Conservation (phyloP, 805 yeast genomes). For the Suhomyces kilbournensis region DNA sequence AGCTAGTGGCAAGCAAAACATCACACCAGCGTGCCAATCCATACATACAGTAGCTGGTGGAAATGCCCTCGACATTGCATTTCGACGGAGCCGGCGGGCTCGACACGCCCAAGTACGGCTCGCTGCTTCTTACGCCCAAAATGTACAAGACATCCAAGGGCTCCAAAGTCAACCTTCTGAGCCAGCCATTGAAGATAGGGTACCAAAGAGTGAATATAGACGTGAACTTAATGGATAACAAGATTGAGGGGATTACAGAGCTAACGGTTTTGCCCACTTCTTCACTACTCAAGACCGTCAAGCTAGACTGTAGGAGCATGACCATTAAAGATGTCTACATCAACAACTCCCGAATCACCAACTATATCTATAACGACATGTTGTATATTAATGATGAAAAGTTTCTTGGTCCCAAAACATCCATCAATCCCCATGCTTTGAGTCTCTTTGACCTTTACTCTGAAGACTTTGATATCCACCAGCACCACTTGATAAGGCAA, state of each 20-base stretch:
- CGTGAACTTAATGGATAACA: conserved; percentile 64
- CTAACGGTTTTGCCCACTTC: conserved; percentile 74
- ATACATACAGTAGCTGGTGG: background rate
- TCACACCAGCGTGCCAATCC: background rate
- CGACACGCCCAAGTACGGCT: conserved; percentile 10
- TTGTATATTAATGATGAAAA: conserved; percentile 38
- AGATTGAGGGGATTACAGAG: conserved; percentile 74
- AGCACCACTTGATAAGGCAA: conserved; percentile 58
- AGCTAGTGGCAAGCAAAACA: background rate
- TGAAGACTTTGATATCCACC: conserved; percentile 41
- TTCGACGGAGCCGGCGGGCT: conserved; percentile 6
- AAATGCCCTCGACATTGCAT: conserved; percentile 9
- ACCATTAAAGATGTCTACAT: conserved; percentile 61
- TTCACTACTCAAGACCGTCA: conserved; percentile 52
- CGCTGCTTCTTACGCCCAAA: conserved; percentile 16
- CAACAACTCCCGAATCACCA: conserved; percentile 52
- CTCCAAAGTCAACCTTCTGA: conserved; percentile 20
- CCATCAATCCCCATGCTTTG: conserved; percentile 14
- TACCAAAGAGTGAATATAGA: conserved; percentile 83
- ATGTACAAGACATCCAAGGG: conserved; percentile 18
- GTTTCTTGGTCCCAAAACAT: conserved; percentile 23
- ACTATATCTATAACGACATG: conserved; percentile 55
- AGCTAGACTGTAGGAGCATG: conserved; percentile 79
- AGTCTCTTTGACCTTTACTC: conserved; percentile 45
- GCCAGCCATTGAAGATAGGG: conserved; percentile 64